These are phyloP conservation scores for Pseudevernia furfuracea DNA, from an alignment of 495 filamentous ascomycete genomes.

Conservation along the genomic window DNA sequence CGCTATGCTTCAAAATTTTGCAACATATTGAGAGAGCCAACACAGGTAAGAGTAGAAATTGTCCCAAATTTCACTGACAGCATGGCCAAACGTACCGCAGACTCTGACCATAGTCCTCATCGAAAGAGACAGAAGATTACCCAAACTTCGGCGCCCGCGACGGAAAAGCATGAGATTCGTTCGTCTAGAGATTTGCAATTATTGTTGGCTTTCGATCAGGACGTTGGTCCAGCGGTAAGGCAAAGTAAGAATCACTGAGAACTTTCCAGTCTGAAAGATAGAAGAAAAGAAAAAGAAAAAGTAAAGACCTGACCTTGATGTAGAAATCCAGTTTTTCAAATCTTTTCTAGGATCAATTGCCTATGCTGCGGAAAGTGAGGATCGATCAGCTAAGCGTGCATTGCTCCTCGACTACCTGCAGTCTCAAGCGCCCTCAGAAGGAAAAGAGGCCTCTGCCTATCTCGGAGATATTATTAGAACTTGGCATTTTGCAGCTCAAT, in stretches of 20 bases:
- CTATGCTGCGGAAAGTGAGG: constrained; percentile 41
- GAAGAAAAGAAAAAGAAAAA: neutral
- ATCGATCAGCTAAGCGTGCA: constrained; percentile 43
- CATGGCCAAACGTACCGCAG: constrained; percentile 23
- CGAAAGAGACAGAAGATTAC: constrained; percentile 40
- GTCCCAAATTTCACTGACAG: too few species aligned
- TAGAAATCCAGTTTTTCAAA: constrained; percentile 72
- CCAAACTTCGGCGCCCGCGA: constrained; percentile 17
- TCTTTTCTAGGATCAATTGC: constrained; percentile 60
- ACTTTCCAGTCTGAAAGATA: neutral
- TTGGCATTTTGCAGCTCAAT: constrained; percentile 67
- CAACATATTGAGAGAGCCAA: too few species aligned
- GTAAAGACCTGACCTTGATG: neutral
- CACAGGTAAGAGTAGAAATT: too few species aligned
- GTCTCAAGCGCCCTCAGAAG: constrained; percentile 49
- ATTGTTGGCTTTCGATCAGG: constrained; percentile 60
- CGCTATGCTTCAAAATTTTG: too few species aligned
- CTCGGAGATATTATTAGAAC: constrained; percentile 68
- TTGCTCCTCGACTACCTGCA: constrained; percentile 71
- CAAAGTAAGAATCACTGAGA: constrained; percentile 45
- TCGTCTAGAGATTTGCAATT: constrained; percentile 53
- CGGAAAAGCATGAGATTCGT: constrained; percentile 42
- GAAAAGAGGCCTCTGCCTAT: constrained; percentile 51
- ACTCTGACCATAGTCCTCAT: constrained; percentile 25
- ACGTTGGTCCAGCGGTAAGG: constrained; percentile 46